Evolutionary conservation across 2,329 filamentous ascomycete species (phyloP), one percentile per base, ranked within the genome.

Genomic region (Chlorencoelia australis): DNA sequence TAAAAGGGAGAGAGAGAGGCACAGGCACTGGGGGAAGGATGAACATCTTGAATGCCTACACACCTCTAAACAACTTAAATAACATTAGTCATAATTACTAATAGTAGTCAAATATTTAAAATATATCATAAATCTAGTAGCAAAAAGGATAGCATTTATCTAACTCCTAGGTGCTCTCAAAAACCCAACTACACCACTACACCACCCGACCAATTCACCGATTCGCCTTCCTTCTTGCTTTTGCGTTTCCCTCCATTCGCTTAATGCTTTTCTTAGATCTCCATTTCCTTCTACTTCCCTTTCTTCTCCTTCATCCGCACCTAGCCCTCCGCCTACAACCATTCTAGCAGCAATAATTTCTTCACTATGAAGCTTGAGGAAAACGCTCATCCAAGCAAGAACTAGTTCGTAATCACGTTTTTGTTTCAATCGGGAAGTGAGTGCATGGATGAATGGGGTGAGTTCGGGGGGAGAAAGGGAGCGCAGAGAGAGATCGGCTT

Each of bases 321-420:
- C n/a, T n/a, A n/a, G n/a, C n/a, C n/a, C n/a, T n/a, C n/a, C n/a
- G n/a, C n/a, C n/a, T n/a, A n/a, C n/a, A n/a, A n/a, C n/a, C n/a
- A n/a, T n/a, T n/a, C n/a, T n/a, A n/a, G n/a, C n/a, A n/a, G n/a
- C n/a, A n/a, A n/a, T n/a, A n/a, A n/a, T n/a, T 11, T 69, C 62
- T 42, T 80, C 77, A 5, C 69, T 70, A 59, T 96, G 89, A 26
- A 94, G 64, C 31, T 79, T 74, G 41, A 98, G 58, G 53, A 96
- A 94, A 1, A 96, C 89, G 2, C 82, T 79, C 87, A 98, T 96
- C 89, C 91, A 98, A 0, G 87, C 86, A 60, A 96, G 88, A 11
- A 86, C 82, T 25, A 98, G 69, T 61, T 98, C 91, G 59, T 94
- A 98, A 59, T 96, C 91, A 31, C 73, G 74, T 45, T 79, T 76